These are phyloP conservation scores for Mallotus japonicus DNA, from an alignment of 441 rosid genomes.

Conservation along the genomic window DNA sequence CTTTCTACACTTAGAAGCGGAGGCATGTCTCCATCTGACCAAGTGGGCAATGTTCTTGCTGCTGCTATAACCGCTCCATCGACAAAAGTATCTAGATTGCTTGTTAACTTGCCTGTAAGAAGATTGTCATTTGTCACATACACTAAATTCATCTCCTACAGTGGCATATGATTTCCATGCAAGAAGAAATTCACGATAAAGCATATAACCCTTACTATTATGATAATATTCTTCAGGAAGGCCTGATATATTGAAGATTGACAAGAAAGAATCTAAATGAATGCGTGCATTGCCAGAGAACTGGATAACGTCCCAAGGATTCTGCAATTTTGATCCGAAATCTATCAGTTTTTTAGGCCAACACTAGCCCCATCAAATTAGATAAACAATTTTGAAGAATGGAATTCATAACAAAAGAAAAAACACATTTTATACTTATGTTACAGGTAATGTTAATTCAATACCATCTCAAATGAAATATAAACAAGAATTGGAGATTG, in stretches of 20 bases:
- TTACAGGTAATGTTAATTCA: not conserved
- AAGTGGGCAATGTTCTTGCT: constrained; percentile 80
- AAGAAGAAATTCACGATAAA: not conserved
- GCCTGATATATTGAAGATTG: constrained; percentile 77
- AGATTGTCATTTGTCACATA: constrained; percentile 17
- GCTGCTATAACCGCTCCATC: constrained; percentile 89
- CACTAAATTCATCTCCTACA: not conserved
- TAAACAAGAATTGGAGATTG: not conserved
- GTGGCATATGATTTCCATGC: not conserved
- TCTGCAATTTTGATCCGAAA: constrained; percentile 45
- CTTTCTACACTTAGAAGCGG: constrained; percentile 66
- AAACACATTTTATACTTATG: not conserved
- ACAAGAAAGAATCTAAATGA: constrained; percentile 83
- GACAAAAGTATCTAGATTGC: constrained; percentile 48
- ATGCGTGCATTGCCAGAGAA: constrained; percentile 73
- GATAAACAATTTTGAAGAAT: not conserved
- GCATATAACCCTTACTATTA: constrained; percentile 42
- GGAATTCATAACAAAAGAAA: not conserved
- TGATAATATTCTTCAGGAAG: constrained; percentile 81
- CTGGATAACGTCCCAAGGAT: constrained; percentile 77
- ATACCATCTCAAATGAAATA: not conserved
- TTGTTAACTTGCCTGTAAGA: constrained; percentile 46
- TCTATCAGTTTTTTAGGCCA: not conserved
- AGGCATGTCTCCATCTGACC: constrained; percentile 85
- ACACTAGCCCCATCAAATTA: not conserved